Percentiles rank a stretch among this genome's conserved stretches.
Conservation (phyloP, 2,329 filamentous ascomycete genomes). For the Ophiognomonia clavigignenti-juglandacearum region DNA sequence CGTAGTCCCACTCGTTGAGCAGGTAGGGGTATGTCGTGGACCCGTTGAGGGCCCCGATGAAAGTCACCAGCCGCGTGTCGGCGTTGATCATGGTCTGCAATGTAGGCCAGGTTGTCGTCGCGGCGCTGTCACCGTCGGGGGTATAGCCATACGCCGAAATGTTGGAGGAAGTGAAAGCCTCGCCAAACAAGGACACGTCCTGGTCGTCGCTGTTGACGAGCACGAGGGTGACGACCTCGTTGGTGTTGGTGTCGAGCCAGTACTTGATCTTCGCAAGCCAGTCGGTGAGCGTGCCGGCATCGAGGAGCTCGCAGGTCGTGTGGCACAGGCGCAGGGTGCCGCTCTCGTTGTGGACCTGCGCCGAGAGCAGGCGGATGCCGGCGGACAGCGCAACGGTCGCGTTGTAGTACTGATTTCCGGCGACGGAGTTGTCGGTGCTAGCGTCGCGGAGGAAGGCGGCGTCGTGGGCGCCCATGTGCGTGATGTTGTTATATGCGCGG, state of each 20-base stretch:
- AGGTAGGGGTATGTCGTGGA: constrained; percentile 47
- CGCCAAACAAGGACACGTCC: constrained; percentile 47
- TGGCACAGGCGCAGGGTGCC: constrained; percentile 66
- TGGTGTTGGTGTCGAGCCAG: constrained; percentile 66
- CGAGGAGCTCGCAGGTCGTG: constrained; percentile 59
- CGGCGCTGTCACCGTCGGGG: constrained; percentile 39
- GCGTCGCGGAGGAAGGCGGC: constrained; percentile 65
- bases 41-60: constrained; percentile 53
- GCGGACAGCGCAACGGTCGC: constrained; percentile 65
- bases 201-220: constrained; percentile 66
- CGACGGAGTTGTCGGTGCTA: constrained; percentile 54
- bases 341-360: constrained; percentile 62
- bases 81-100: constrained; percentile 63
- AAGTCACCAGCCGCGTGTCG: constrained; percentile 62
- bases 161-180: constrained; percentile 51
- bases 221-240: constrained; percentile 72
- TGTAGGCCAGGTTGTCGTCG: constrained; percentile 59
- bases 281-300: constrained; percentile 59
- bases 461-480: constrained; percentile 73
- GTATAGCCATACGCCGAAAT: constrained; percentile 58
- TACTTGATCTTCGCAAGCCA: constrained; percentile 61
- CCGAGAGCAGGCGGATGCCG: constrained; percentile 66
- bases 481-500: constrained; percentile 69
- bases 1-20: constrained; percentile 57
- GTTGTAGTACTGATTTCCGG: constrained; percentile 72